phyloP scores from a whole-genome alignment of 2,329 filamentous ascomycete species.

The Daldinia sp. region DNA sequence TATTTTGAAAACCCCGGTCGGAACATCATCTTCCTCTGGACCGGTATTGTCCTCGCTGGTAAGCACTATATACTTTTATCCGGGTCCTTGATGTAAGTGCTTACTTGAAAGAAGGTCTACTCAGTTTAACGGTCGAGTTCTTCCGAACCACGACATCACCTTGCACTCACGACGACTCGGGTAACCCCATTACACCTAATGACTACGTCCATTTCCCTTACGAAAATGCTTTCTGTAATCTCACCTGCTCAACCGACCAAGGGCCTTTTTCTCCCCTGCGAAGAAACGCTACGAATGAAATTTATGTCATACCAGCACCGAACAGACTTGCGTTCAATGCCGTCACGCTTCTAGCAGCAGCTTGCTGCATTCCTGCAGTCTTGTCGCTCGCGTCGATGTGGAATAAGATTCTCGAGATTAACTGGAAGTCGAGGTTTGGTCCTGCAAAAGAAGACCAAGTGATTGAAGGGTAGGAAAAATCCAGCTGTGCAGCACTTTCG shows the following conservation, averaged over 20 bases:
- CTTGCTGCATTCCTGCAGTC: constrained; percentile 71
- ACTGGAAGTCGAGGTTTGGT: constrained; percentile 61
- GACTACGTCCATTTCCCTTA: constrained; percentile 54
- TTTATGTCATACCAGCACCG: constrained; percentile 69
- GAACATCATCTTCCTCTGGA: constrained; percentile 74
- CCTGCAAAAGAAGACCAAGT: constrained; percentile 47
- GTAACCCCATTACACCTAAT: constrained; percentile 48
- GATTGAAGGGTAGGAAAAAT: constrained; percentile 52
- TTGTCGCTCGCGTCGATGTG: constrained; percentile 68
- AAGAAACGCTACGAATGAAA: constrained; percentile 63
- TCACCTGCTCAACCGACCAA: constrained; percentile 54
- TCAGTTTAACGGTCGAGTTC: constrained; percentile 71
- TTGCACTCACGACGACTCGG: constrained; percentile 54
- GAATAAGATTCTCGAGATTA: constrained; percentile 70
- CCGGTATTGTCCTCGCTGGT: constrained; percentile 67
- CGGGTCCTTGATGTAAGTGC: neutral
- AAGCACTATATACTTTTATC: constrained; percentile 34
- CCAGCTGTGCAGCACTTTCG: neutral
- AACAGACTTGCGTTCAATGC: constrained; percentile 64
- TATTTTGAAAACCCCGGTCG: constrained; percentile 71
- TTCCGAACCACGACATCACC: constrained; percentile 58
- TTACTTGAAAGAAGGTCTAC: constrained; percentile 55
- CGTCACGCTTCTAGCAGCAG: constrained; percentile 67
- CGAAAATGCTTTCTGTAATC: constrained; percentile 51
- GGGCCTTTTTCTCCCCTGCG: constrained; percentile 66